Conservation (phyloP, 2,329 filamentous ascomycete genomes). For the Aureobasidium melanogenum region DNA sequence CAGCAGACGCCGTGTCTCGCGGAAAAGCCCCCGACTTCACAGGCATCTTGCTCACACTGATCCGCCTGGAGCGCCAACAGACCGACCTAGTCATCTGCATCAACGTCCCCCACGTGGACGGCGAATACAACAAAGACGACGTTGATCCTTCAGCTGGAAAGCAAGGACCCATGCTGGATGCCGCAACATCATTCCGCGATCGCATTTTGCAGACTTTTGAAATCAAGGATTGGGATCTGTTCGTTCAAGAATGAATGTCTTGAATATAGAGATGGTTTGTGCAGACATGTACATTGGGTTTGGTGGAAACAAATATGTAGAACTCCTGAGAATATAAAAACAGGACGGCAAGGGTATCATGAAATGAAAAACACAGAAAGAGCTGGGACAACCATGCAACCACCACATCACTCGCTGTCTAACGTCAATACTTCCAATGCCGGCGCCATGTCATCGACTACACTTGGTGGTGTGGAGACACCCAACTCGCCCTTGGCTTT, state of each 20-base stretch:
- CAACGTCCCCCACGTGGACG: conserved; percentile 76
- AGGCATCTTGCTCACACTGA: conserved; percentile 65
- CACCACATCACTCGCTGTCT: conserved; percentile 15
- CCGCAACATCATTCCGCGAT: conserved; percentile 53
- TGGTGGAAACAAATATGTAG: background rate
- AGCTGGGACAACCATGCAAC: background rate
- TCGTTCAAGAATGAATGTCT: conserved; percentile 33
- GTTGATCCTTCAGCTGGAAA: conserved; percentile 59
- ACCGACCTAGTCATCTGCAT: conserved; percentile 81
- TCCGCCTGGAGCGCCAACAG: conserved; percentile 63
- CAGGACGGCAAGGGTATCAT: background rate
- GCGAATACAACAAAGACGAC: conserved; percentile 64
- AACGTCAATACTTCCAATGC: conserved; percentile 17
- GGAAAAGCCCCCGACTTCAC: conserved; percentile 44
- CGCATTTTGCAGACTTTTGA: conserved; percentile 65
- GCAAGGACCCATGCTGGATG: conserved; percentile 58
- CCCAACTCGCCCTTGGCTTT: conserved; percentile 23
- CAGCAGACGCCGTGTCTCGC: conserved; percentile 19
- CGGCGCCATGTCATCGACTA: conserved; percentile 15
- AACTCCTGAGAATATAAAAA: background rate
- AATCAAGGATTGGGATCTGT: conserved; percentile 73
- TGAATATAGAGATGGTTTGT: background rate
- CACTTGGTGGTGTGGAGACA: background rate
- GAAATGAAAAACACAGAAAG: background rate
- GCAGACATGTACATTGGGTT: background rate